phyloP scores from a whole-genome alignment of 2,329 filamentous ascomycete species.

The Chlorencoelia australis region DNA sequence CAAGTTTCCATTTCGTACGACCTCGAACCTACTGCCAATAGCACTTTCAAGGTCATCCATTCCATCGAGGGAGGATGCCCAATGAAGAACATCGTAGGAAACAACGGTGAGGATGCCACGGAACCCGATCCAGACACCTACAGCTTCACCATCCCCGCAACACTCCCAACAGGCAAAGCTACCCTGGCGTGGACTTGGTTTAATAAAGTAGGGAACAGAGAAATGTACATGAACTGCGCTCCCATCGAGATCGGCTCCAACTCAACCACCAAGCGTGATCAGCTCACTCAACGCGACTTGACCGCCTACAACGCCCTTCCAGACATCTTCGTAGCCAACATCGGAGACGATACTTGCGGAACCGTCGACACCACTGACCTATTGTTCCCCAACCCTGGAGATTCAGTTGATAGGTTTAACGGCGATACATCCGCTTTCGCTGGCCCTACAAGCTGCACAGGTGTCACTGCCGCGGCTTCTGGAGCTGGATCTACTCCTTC shows the following conservation, averaged over 20 bases:
- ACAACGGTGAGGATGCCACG: conserved; percentile 41
- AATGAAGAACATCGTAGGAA: conserved; percentile 44
- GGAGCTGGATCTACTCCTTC: conserved; percentile 10
- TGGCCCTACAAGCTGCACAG: conserved; percentile 23
- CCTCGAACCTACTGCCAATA: conserved; percentile 50
- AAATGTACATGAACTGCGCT: conserved; percentile 98
- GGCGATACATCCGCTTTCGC: conserved; percentile 25
- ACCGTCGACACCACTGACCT: conserved; percentile 47
- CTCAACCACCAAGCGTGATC: conserved; percentile 33
- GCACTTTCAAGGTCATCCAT: conserved; percentile 80
- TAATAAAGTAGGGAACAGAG: conserved; percentile 84
- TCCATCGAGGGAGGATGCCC: conserved; percentile 83
- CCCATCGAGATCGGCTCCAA: conserved; percentile 53
- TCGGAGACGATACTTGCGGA: conserved; percentile 42
- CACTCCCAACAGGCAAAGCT: conserved; percentile 65
- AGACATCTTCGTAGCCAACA: conserved; percentile 66
- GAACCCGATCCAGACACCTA: conserved; percentile 45
- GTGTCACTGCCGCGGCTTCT: conserved; percentile 22
- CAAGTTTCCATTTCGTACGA: conserved; percentile 83
- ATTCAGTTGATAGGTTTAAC: conserved; percentile 38
- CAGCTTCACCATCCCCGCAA: conserved; percentile 59
- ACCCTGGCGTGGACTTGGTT: conserved; percentile 91
- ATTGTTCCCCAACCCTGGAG: conserved; percentile 58
- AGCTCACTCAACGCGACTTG: conserved; percentile 28
- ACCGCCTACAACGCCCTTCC: conserved; percentile 54